These are phyloP conservation scores for Debaryomyces prosopidis DNA, from an alignment of 805 yeast species.

Conservation along the genomic window DNA sequence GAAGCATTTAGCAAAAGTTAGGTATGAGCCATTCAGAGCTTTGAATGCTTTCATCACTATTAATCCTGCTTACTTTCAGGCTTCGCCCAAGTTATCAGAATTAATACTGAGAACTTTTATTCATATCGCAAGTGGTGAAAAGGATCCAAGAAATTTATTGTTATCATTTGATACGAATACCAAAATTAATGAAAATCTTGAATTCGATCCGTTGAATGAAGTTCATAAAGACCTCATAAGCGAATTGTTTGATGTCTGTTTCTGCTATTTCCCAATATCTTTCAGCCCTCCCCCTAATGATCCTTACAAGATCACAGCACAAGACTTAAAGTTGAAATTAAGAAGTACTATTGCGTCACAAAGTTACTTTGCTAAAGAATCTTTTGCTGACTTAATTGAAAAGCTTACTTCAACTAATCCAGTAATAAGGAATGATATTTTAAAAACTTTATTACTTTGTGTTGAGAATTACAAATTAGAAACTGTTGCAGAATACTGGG, in stretches of 20 bases:
- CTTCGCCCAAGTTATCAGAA: conserved; percentile 28
- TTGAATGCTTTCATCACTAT: conserved; percentile 36
- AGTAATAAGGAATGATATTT: conserved; percentile 69
- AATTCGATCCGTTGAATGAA: conserved; percentile 24
- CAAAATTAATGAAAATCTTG: conserved; percentile 42
- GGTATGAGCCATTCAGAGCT: conserved; percentile 59
- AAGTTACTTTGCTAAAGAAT: conserved; percentile 64
- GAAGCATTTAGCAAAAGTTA: conserved; percentile 57
- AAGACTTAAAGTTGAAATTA: conserved; percentile 63
- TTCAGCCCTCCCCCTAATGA: conserved; percentile 91
- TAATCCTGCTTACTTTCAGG: conserved; percentile 20
- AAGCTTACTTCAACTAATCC: conserved; percentile 78
- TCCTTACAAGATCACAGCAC: conserved; percentile 77
- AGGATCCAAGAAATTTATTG: conserved; percentile 88
- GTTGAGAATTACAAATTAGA: conserved; percentile 50
- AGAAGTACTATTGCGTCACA: conserved; percentile 64
- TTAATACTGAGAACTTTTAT: conserved; percentile 57
- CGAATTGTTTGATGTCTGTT: conserved; percentile 81
- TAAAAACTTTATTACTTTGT: conserved; percentile 61
- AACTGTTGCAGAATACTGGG: conserved; percentile 61
- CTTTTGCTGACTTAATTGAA: conserved; percentile 75
- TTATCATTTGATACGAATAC: conserved; percentile 61
- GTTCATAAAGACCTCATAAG: conserved; percentile 47
- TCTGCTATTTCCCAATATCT: conserved; percentile 96
- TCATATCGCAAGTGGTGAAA: conserved; percentile 79